Evolutionary conservation across 2,329 filamentous ascomycete species (phyloP).

Genomic region (Dryadomyces quercivorus): DNA sequence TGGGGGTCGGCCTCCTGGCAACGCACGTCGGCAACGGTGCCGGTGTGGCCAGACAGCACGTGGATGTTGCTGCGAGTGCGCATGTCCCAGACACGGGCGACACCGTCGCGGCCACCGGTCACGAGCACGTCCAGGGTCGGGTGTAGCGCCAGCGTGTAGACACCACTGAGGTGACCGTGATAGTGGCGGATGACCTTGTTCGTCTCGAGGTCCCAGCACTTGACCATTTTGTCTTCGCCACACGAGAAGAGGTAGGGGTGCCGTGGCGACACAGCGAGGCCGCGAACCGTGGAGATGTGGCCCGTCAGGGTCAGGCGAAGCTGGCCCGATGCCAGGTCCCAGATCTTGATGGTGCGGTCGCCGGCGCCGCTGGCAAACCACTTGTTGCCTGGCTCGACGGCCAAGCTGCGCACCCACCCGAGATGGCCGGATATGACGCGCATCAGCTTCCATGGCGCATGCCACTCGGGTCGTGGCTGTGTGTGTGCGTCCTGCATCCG

Average conservation of each 20-base stretch:
- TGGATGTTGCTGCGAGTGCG: conserved; percentile 91
- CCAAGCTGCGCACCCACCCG: conserved; percentile 82
- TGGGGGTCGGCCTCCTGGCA: conserved; percentile 96
- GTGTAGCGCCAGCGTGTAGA: conserved; percentile 88
- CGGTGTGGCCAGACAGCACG: conserved; percentile 81
- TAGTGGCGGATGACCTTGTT: conserved; percentile 98
- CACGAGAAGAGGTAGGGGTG: conserved; percentile 98
- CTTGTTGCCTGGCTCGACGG: conserved; percentile 90
- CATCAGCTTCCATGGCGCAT: conserved; percentile 97
- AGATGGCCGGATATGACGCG: conserved; percentile 92
- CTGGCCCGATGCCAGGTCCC: conserved; percentile 85
- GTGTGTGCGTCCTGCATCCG: conserved; percentile 18
- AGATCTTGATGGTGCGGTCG: conserved; percentile 96
- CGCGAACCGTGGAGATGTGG: conserved; percentile 86
- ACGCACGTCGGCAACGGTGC: conserved; percentile 76
- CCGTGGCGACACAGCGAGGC: conserved; percentile 79
- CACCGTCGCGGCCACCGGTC: conserved; percentile 88
- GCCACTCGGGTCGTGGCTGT: conserved; percentile 75
- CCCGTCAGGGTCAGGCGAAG: conserved; percentile 79
- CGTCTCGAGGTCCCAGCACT: conserved; percentile 99
- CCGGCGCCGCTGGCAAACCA: conserved; percentile 96
- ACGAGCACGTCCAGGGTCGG: conserved; percentile 90
- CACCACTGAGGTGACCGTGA: conserved; percentile 90
- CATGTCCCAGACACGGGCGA: conserved; percentile 97
- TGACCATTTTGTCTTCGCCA: conserved; percentile 99